A percentile compares a stretch with the other conserved stretches of the same genome.
Conservation (phyloP, 2,329 filamentous ascomycete genomes). For the Sordariomycetes sp. region DNA sequence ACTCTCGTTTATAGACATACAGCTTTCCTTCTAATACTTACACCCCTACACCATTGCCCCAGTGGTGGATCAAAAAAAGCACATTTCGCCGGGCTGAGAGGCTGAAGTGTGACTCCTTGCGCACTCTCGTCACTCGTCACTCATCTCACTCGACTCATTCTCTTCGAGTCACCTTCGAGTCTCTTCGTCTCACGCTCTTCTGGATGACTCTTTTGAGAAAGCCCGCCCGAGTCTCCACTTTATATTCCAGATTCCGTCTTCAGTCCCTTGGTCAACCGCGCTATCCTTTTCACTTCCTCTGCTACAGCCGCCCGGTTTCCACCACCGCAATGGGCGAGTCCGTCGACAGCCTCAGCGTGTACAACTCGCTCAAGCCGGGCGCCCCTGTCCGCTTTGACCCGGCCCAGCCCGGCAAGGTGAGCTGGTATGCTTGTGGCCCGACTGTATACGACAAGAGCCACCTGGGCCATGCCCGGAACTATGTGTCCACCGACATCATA, state of each 20-base stretch:
- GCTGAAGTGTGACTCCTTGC: neutral
- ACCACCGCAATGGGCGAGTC: constrained; percentile 2
- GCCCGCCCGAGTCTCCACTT: neutral
- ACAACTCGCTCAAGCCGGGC: constrained; percentile 4
- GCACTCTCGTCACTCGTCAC: neutral
- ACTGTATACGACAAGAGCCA: constrained; percentile 78
- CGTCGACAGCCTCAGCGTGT: constrained; percentile 1
- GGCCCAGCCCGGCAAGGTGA: constrained; percentile 7
- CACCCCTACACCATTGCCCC: neutral
- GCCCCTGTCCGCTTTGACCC: constrained; percentile 7
- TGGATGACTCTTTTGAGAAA: constrained; percentile 4
- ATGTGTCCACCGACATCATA: constrained; percentile 83
- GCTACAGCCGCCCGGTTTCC: neutral
- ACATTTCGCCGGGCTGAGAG: neutral
- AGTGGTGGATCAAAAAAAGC: neutral
- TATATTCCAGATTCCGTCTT: neutral
- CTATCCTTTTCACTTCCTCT: neutral
- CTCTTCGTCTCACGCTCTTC: neutral
- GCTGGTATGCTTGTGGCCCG: constrained; percentile 69
- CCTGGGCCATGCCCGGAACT: constrained; percentile 77
- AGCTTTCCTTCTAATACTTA: neutral
- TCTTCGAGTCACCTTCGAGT: neutral
- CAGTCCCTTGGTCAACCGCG: neutral
- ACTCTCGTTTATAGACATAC: neutral
- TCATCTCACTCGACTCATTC: neutral